Conservation (phyloP, 257 asterid species). For the Solanum bulbocastanum region DNA sequence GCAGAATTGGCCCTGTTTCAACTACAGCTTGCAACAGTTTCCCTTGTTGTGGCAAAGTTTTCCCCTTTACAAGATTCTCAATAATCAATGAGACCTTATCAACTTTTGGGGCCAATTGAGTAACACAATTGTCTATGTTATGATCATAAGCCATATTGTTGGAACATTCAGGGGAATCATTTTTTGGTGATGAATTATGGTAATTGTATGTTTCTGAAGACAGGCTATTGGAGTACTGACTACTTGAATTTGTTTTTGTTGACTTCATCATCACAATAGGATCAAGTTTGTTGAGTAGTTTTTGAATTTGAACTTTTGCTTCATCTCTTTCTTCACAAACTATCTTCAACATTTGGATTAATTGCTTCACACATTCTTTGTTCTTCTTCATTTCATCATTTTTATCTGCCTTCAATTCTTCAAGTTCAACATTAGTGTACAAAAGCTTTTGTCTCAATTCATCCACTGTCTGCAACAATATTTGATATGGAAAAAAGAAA, state of each 20-base stretch:
- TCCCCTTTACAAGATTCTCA: constrained; percentile 39
- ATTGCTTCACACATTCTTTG: constrained; percentile 25
- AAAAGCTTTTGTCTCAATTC: constrained; percentile 36
- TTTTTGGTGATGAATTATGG: constrained; percentile 26
- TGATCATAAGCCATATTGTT: constrained; percentile 12
- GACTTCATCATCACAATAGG: constrained; percentile 11
- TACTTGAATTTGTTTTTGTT: constrained; percentile 40
- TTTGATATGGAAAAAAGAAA: background rate
- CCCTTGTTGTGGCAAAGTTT: constrained; percentile 50
- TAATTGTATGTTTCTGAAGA: constrained; percentile 43
- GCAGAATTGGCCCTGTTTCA: constrained; percentile 60
- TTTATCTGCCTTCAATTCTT: constrained; percentile 30
- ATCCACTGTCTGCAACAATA: constrained; percentile 21
- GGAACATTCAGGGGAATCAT: constrained; percentile 44
- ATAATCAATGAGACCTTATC: constrained; percentile 36
- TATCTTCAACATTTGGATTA: constrained; percentile 25
- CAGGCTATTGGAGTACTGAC: constrained; percentile 39
- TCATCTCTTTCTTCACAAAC: constrained; percentile 48
- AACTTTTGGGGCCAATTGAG: background rate
- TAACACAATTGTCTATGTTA: background rate
- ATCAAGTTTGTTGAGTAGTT: constrained; percentile 9
- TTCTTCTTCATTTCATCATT: constrained; percentile 28
- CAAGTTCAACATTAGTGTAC: constrained; percentile 37
- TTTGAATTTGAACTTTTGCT: constrained; percentile 38
- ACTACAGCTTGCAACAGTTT: constrained; percentile 48